Base-by-base conservation (phyloP, 139 green algal species). In the Chlorella sorokiniana region DNA sequence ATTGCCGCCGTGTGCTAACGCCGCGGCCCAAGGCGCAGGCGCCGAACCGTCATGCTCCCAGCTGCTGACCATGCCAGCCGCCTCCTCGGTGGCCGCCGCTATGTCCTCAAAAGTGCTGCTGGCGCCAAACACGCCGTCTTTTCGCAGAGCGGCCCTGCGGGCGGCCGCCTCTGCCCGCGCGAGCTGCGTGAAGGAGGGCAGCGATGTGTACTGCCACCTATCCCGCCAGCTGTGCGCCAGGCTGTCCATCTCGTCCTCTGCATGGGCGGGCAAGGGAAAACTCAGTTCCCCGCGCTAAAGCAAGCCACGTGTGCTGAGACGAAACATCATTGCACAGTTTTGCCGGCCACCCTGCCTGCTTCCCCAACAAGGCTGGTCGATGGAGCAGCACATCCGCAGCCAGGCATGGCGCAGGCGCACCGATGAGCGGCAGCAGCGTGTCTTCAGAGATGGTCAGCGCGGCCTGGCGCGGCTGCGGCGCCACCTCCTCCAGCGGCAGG, bases 171-270 rank as follows among this genome's bases (percentile, higher is more conserved):
- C 40, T 1, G n/a, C 4, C 25, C 71, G 64, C 69, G 80, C 62
- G 33, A 69, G 80, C 45, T 72, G 69, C 16, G 51, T 81, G 38
- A 88, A 38, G 20, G 84, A 73, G 14, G 84, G 59, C 35, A 88
- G 71, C 7, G 71, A 63, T 1, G 52, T 29, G 25, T 44, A 29
- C 52, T 88, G 72, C 41, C 77, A 76, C 0, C 40, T 64, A 70
- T 54, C 42, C 4, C 27, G 56, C 76, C 73, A 82, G 70, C 69
- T 16, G 71, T 87, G 78, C 18, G 23, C 70, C 67, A 81, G 37
- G 61, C 41, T 61, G 41, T 85, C 78, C 78, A 85, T 69, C 63
- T 87, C 78, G 18, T 84, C 76, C 78, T 85, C 83, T 81, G 78
- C 67, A 29, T 0, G 20, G 10, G n/a, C 5, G 22, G 38, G 9